Evolutionary conservation across 2,329 filamentous ascomycete genomes (phyloP).

Genomic region (Aspergillus sp.): DNA sequence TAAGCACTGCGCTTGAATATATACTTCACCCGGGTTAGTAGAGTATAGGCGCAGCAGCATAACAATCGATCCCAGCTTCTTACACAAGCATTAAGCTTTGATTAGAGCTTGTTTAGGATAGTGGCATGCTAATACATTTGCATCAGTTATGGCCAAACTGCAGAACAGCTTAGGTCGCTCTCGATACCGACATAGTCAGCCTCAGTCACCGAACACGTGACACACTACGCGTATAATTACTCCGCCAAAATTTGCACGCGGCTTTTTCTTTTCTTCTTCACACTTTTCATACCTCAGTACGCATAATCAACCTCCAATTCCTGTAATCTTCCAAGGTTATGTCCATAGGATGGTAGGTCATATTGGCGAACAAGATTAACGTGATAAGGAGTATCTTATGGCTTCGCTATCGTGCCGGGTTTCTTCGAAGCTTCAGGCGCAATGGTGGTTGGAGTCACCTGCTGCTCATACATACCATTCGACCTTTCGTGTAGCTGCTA

Average conservation of each 20-base stretch:
- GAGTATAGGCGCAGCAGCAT: too few relatives aligned
- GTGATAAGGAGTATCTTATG: slow-evolving; percentile 25
- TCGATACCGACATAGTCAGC: background rate
- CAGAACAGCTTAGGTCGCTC: too few relatives aligned
- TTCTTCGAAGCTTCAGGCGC: slow-evolving; percentile 27
- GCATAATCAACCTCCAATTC: slow-evolving; percentile 52
- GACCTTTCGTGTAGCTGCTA: background rate
- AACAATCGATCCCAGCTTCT: too few relatives aligned
- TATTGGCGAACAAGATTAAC: slow-evolving; percentile 50
- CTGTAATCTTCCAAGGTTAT: slow-evolving; percentile 20
- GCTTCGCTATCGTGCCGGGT: slow-evolving; percentile 32
- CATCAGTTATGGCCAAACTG: too few relatives aligned
- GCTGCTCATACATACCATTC: slow-evolving; percentile 37
- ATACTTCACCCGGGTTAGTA: too few relatives aligned
- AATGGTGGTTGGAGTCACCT: slow-evolving; percentile 39
- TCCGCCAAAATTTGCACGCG: slow-evolving; percentile 11
- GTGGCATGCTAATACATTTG: too few relatives aligned
- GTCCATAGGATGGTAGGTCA: slow-evolving; percentile 48
- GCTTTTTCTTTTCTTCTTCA: slow-evolving; percentile 30
- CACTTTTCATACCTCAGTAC: slow-evolving; percentile 45
- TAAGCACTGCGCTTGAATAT: too few relatives aligned
- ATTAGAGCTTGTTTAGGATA: too few relatives aligned
- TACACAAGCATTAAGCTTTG: too few relatives aligned
- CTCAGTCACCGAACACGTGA: slow-evolving; percentile 15
- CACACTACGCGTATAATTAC: background rate